Base-by-base conservation (phyloP, 441 rosid species). In the Omphalea diandra region DNA sequence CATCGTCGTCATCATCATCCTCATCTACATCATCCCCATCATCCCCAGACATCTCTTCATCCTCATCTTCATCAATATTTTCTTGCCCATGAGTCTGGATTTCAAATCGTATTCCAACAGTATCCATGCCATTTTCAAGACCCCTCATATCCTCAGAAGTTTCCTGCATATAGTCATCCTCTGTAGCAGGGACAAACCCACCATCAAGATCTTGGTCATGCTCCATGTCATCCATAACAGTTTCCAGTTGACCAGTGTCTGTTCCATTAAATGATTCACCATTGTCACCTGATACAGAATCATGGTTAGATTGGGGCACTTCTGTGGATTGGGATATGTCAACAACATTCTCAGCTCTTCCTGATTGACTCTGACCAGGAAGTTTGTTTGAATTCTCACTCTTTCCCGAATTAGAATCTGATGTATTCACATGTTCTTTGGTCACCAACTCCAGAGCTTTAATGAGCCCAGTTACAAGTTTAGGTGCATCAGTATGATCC, bases 161-260 rank as follows among this genome's bases (percentile, higher is more conserved):
- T 74, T 88, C 98, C 78, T 88, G 99, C 99, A 91, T 93, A 76
- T 81, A 91, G 69, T 96, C 98, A 70, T 87, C 97, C 83, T 87
- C 98, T 20, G 87, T 75, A 71, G 81, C 79, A 47, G 88, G 87
- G 63, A 82, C 83, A 84, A 90, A 92, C 67, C 94, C 88, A 44
- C 78, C 93, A 84, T 87, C 92, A 68, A 90, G 84, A 81, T 96
- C 98, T 80, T 91, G 98, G 72, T 93, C 99, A 70, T 93, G 98
- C 72, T 96, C 98, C 99, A 93, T 96, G 75, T 93, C 98, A 80
- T 93, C 98, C 26, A 88, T 87, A 76, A 89, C 90, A 80, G 92
- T 89, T 83, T 88, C 98, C 70, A 96, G 87, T 50, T 85, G 90
- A 74, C 86, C 91, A 77, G 77, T 87, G 60, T 79, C 82, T 55